Base-by-base conservation (phyloP, 1,284 basidiomycete species). In the Sporisorium scitamineum region DNA sequence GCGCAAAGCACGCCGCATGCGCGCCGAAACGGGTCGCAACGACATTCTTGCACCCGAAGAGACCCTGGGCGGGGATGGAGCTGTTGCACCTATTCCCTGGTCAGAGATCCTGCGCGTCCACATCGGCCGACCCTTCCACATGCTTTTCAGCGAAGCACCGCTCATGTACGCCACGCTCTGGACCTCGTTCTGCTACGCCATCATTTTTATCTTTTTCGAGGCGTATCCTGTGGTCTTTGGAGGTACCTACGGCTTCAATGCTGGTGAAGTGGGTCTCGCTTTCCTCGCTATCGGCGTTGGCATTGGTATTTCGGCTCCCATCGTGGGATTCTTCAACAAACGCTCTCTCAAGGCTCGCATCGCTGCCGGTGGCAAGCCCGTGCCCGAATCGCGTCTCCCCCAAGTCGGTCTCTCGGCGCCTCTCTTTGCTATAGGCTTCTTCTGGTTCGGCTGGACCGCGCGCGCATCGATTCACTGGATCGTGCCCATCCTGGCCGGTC, bases 171-270 rank as follows among this genome's bases (percentile, higher is more conserved):
- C 76, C 26, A 64, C 70, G 14, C 54, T 66, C 7, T 74, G 70
- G 70, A 75, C 65, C 10, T 61, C 59, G 13, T 78, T 66, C 54
- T 69, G 70, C 61, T 78, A 78, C 58, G 62, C 66, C 13, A 39
- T 71, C 55, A 65, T 76, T 42, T 78, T 76, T 32, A 69, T 78
- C 39, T 78, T 78, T 57, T 78, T 78, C 42, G 76, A 78, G 41
- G 76, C 73, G 11, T 78, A 71, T 18, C 73, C 73, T 0, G 63
- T 72, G 20, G 64, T 76, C 10, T 78, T 78, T 42, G 27, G 20
- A 3, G 73, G 73, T 5, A 68, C 50, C 5, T 78, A 78, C 47
- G 76, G 76, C 11, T 75, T 78, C 60, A 78, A 69, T 41, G 67
- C 73, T 2, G 69, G 73, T 24, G 73, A 78, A 52, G 59, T 66